Percentiles rank a stretch among this genome's conserved stretches.
Conservation (phyloP, 805 yeast genomes). For the Candida mattraensis region DNA sequence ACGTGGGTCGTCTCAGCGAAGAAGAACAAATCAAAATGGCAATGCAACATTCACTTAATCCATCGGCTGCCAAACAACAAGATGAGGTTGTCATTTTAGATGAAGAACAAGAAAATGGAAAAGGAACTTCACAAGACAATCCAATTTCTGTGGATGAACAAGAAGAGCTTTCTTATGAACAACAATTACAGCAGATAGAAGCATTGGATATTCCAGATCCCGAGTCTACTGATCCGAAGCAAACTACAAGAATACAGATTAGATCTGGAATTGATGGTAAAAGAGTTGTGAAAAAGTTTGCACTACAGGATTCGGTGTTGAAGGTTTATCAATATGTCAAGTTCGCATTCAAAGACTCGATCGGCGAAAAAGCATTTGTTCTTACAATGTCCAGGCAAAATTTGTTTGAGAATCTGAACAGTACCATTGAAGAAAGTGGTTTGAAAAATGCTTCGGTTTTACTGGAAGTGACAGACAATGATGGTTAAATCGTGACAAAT, state of each 20-base stretch:
- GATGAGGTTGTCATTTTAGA: constrained; percentile 29
- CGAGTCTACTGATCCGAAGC: constrained; percentile 43
- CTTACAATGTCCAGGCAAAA: constrained; percentile 59
- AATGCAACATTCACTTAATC: constrained; percentile 57
- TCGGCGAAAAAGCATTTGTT: constrained; percentile 48
- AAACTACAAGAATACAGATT: constrained; percentile 80
- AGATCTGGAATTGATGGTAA: constrained; percentile 79
- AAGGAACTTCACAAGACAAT: constrained; percentile 21
- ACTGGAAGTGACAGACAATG: constrained; percentile 51
- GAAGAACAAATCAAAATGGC: constrained; percentile 84
- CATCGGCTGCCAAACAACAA: constrained; percentile 22
- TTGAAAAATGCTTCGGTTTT: constrained; percentile 79
- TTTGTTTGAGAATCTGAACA: constrained; percentile 51
- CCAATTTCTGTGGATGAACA: constrained; percentile 22
- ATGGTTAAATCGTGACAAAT: constrained; percentile 8
- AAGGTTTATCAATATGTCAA: constrained; percentile 68
- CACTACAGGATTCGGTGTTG: constrained; percentile 54
- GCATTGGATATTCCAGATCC: constrained; percentile 62
- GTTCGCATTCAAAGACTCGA: constrained; percentile 45
- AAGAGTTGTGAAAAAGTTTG: constrained; percentile 71
- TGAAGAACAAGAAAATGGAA: constrained; percentile 18
- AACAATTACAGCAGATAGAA: constrained; percentile 17
- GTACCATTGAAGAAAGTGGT: constrained; percentile 70
- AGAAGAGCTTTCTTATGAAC: constrained; percentile 17
- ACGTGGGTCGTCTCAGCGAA: constrained; percentile 68